Percentiles rank a stretch among this genome's conserved stretches.
Conservation (phyloP, 2,329 filamentous ascomycete species). For the Cordyceps tenuipes region DNA sequence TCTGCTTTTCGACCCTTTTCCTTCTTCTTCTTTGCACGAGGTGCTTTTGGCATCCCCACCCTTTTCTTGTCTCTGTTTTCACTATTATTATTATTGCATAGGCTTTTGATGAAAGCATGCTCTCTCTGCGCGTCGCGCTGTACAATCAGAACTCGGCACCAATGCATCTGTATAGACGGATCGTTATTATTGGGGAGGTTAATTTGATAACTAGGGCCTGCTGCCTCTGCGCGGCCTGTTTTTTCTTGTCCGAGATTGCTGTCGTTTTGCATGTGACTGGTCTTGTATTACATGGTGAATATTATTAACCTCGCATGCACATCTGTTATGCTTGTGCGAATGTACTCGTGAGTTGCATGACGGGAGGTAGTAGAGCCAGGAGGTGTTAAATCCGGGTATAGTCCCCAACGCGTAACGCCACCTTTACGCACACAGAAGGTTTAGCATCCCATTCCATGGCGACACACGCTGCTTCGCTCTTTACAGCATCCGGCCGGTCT, state of each 20-base stretch:
- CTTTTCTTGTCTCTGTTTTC: slow-evolving; percentile 1
- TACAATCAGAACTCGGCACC: not conserved
- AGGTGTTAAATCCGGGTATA: not conserved
- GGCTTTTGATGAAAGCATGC: slow-evolving; percentile 9
- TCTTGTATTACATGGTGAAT: not conserved
- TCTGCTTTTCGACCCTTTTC: not conserved
- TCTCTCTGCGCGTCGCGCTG: slow-evolving; percentile 5
- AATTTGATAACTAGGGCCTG: not conserved
- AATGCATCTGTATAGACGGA: slow-evolving; percentile 7
- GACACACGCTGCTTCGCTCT: not conserved
- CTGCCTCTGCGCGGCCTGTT: not conserved
- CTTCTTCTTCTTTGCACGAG: not conserved
- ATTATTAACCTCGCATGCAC: no score
- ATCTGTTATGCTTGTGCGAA: no score
- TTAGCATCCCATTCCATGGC: not conserved
- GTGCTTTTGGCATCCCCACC: not conserved
- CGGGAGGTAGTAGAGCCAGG: no score
- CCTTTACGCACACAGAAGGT: not conserved
- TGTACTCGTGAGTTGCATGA: no score
- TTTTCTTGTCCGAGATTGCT: not conserved
- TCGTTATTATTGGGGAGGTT: not conserved
- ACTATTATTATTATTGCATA: slow-evolving; percentile 10
- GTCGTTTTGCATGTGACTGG: not conserved
- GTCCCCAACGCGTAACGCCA: not conserved
- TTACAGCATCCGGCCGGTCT: not conserved